Evolutionary conservation across 2,329 filamentous ascomycete species (phyloP).

Genomic region (Chaetomium olivaceum): DNA sequence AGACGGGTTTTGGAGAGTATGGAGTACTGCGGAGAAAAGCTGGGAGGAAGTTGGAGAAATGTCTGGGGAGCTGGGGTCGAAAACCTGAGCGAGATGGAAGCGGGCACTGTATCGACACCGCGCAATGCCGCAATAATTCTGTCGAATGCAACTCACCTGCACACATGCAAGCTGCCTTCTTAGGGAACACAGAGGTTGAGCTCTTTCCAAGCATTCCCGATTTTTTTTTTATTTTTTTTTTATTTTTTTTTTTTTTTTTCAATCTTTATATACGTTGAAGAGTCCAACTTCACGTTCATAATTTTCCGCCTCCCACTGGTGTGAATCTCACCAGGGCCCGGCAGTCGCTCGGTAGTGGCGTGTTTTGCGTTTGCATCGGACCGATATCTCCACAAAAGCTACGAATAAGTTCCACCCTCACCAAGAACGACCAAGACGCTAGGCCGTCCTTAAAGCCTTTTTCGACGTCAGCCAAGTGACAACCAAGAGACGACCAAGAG

Average conservation of each 20-base stretch:
- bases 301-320: background rate
- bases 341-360: conserved; percentile 6
- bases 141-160: background rate
- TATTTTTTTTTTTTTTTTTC: too few species aligned
- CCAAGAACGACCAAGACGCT: too few species aligned
- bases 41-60: background rate
- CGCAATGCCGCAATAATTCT: background rate
- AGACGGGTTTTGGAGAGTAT: background rate
- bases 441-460: background rate
- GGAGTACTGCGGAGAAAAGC: background rate
- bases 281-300: too few species aligned
- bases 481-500: background rate
- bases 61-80: background rate
- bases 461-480: conserved; percentile 17
- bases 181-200: too few species aligned
- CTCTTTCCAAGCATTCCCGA: too few species aligned
- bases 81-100: too few species aligned
- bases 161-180: too few species aligned
- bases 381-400: conserved; percentile 13
- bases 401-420: background rate
- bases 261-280: too few species aligned
- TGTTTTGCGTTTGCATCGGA: conserved; percentile 16
- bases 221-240: too few species aligned
- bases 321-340: background rate
- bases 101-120: background rate